phyloP scores from a whole-genome alignment of 2,329 filamentous ascomycete species.

The Dactylonectria estremocensis region DNA sequence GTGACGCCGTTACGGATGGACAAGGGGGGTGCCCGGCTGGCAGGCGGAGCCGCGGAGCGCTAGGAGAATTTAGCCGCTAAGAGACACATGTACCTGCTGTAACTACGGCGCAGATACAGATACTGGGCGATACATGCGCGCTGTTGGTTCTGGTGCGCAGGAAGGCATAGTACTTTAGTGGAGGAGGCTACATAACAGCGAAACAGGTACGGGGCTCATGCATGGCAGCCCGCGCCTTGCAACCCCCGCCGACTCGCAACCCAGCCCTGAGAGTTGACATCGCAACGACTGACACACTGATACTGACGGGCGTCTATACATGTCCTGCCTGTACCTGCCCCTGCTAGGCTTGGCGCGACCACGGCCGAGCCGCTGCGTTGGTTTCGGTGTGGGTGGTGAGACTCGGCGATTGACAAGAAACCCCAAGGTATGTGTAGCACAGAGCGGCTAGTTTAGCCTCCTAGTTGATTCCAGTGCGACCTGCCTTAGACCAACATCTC shows the following conservation, averaged over 20 bases:
- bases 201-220: too few relatives aligned
- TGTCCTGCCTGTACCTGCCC: background rate
- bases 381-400: slow-evolving; percentile 31
- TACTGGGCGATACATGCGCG: background rate
- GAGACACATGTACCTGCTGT: slow-evolving; percentile 25
- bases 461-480: slow-evolving; percentile 20
- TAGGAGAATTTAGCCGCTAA: slow-evolving; percentile 50
- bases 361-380: slow-evolving; percentile 14
- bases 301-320: background rate
- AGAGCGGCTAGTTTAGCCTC: slow-evolving; percentile 22
- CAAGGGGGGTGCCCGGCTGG: slow-evolving; percentile 42
- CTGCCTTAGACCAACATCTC: slow-evolving; percentile 26
- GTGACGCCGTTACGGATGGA: slow-evolving; percentile 44
- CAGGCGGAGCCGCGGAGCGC: slow-evolving; percentile 36
- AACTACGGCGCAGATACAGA: slow-evolving; percentile 1
- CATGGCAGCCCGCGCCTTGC: too few relatives aligned
- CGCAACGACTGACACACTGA: too few relatives aligned
- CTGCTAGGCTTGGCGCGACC: background rate
- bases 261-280: too few relatives aligned
- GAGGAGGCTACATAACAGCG: background rate
- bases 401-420: slow-evolving; percentile 2
- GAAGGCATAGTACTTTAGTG: background rate
- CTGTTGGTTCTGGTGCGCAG: background rate
- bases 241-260: too few relatives aligned
- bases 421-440: slow-evolving; percentile 22